These are phyloP conservation scores for Aspergillus saccharolyticus DNA, from an alignment of 495 filamentous ascomycete genomes.

Conservation along the genomic window DNA sequence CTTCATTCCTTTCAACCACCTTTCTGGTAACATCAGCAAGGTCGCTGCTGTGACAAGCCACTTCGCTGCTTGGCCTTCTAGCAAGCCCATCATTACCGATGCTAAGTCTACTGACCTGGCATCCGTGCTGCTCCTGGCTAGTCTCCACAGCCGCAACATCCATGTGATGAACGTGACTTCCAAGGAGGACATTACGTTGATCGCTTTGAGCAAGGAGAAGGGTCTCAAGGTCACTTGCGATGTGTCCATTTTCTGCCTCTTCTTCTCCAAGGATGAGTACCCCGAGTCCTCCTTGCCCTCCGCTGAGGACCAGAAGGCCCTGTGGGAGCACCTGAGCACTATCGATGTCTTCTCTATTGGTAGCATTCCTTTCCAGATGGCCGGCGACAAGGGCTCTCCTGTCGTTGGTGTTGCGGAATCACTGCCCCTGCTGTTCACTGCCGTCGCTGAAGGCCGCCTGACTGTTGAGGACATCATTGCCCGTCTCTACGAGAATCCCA, in stretches of 20 bases:
- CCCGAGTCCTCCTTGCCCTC: slow-evolving; percentile 68
- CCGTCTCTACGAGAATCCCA: slow-evolving; percentile 75
- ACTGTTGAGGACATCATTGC: slow-evolving; percentile 68
- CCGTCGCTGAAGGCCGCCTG: slow-evolving; percentile 69
- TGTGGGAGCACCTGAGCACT: slow-evolving; percentile 71
- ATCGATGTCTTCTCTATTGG: slow-evolving; percentile 85
- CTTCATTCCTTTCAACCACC: slow-evolving; percentile 84
- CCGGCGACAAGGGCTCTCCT: slow-evolving; percentile 53
- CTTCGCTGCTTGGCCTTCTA: slow-evolving; percentile 73
- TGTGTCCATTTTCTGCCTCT: slow-evolving; percentile 75
- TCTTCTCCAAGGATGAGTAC: slow-evolving; percentile 70
- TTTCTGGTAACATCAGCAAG: slow-evolving; percentile 82
- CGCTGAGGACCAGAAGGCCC: slow-evolving; percentile 63
- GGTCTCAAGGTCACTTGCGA: slow-evolving; percentile 82
- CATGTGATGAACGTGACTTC: slow-evolving; percentile 79
- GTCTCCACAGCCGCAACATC: slow-evolving; percentile 76
- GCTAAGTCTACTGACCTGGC: slow-evolving; percentile 79
- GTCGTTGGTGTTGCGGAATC: slow-evolving; percentile 70
- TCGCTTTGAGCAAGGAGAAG: slow-evolving; percentile 76
- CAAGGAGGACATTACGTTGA: slow-evolving; percentile 76
- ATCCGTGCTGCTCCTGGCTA: slow-evolving; percentile 73
- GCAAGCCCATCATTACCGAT: slow-evolving; percentile 82
- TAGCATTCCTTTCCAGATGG: slow-evolving; percentile 76
- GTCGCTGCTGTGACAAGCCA: slow-evolving; percentile 77
- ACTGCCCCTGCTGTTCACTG: slow-evolving; percentile 72